Evolutionary conservation across 2,329 filamentous ascomycete genomes (phyloP), one percentile per base, ranked within the genome.

Genomic region (Knufia fluminis): DNA sequence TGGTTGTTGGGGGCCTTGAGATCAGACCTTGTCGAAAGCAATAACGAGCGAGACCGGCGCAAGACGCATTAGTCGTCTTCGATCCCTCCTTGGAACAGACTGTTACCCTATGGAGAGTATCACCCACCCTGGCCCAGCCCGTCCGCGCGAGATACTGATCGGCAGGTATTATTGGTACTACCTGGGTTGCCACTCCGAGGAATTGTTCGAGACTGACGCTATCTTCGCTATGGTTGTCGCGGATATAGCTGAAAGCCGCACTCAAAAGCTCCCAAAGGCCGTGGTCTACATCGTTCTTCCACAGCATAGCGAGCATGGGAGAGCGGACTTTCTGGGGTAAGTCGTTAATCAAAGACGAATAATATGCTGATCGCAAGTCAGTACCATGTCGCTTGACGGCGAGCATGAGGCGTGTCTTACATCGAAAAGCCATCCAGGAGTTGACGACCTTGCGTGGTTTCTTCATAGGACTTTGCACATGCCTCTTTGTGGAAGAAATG

Each of bases 171-270:
- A 79, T 65, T 20, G 68, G 67, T 60, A 78, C 71, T 47, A 70
- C 61, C 39, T 70, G 68, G 50, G 70, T 70, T 41, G 67, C 68
- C 51, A 73, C 55, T 14, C 55, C 53, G 40, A 78, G 65, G 61
- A 76, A 78, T 8, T 65, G 60, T 42, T 72, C 66, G 32, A 79
- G 64, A 39, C 71, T 65, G 20, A 73, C 68, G 19, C 65, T 61
- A 54, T 71, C 71, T 22, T 65, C 62, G 54, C 71, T 71, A 57
- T 74, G 72, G 46, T 72, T 60, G 56, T 78, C 75, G 42, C 75
- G 71, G 42, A 77, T 66, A 52, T 70, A 68, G 26, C 75, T 78
- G 66, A 76, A 79, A 16, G 75, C 72, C 58, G 76, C 76, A 42
- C 74, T 72, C 50, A 78, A 61, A 52, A 79, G 63, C 42, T 67